A percentile compares a stretch with the other conserved stretches of the same genome.
These are phyloP conservation scores for Botrytis paeoniae DNA, from an alignment of 2,329 filamentous ascomycete species.

Conservation along the genomic window DNA sequence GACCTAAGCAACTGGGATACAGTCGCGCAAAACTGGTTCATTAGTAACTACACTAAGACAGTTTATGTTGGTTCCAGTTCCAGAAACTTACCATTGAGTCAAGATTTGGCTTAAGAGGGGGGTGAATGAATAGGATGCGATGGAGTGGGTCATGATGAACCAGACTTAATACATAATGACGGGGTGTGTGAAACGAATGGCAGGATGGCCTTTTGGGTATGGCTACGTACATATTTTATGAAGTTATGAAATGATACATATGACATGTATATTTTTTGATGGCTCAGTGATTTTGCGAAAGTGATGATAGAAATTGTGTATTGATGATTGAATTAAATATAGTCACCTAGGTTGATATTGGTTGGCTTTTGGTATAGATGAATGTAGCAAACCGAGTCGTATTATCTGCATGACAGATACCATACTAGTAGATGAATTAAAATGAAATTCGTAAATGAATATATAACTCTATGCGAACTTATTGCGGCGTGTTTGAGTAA, in stretches of 20 bases:
- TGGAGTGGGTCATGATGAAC: background rate
- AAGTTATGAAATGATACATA: background rate
- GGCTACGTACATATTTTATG: constrained; percentile 1
- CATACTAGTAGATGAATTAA: too few species aligned
- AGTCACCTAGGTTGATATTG: too few species aligned
- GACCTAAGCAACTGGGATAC: constrained; percentile 88
- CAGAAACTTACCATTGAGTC: constrained; percentile 34
- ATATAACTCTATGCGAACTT: too few species aligned
- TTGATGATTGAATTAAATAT: too few species aligned
- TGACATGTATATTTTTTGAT: background rate
- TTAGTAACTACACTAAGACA: constrained; percentile 35
- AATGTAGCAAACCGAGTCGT: too few species aligned
- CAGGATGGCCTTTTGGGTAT: background rate
- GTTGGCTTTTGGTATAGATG: too few species aligned
- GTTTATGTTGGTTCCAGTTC: constrained; percentile 38
- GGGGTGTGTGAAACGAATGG: background rate
- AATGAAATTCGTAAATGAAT: too few species aligned
- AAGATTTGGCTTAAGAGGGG: constrained; percentile 21
- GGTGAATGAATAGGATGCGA: background rate
- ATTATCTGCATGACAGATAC: too few species aligned
- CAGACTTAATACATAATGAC: constrained; percentile 5
- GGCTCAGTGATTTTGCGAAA: background rate
- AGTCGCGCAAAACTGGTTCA: constrained; percentile 76
- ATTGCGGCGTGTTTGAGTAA: too few species aligned
- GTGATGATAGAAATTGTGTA: background rate